Conservation (phyloP, 495 filamentous ascomycete genomes). For the Diplogelasinospora grovesii region DNA sequence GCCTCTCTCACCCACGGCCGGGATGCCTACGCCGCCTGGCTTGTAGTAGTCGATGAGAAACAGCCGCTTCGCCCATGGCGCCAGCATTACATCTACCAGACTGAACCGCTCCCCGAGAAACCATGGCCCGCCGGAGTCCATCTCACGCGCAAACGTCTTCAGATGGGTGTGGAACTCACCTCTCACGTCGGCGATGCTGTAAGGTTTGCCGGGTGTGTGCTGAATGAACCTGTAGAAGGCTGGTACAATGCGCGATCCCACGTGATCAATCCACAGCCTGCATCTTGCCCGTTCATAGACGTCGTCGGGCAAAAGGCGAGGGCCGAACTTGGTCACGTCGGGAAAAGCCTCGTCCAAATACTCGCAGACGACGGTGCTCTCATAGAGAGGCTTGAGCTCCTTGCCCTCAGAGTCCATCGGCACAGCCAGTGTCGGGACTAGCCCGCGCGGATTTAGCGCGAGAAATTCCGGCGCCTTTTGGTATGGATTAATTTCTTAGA, state of each 20-base stretch:
- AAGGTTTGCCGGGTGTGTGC: slow-evolving; percentile 47
- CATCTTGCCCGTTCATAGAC: slow-evolving; percentile 51
- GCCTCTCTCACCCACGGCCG: slow-evolving; percentile 21
- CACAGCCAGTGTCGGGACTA: slow-evolving; percentile 57
- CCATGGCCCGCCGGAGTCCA: slow-evolving; percentile 52
- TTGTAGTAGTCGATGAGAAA: slow-evolving; percentile 70
- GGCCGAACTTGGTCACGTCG: slow-evolving; percentile 19
- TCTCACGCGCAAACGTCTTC: slow-evolving; percentile 51
- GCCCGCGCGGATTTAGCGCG: slow-evolving; percentile 58
- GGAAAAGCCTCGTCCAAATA: slow-evolving; percentile 62
- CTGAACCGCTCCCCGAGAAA: slow-evolving; percentile 53
- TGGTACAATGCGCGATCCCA: slow-evolving; percentile 56
- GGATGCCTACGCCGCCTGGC: slow-evolving; percentile 51
- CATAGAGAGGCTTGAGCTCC: slow-evolving; percentile 53
- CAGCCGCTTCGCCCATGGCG: slow-evolving; percentile 60
- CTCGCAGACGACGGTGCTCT: slow-evolving; percentile 60
- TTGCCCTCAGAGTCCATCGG: slow-evolving; percentile 19
- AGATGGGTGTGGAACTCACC: slow-evolving; percentile 45
- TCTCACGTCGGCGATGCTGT: slow-evolving; percentile 35
- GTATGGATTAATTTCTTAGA: slow-evolving; percentile 71
- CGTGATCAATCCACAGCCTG: slow-evolving; percentile 64
- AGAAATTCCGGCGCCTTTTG: slow-evolving; percentile 57
- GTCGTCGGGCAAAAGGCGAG: slow-evolving; percentile 47
- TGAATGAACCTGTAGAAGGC: slow-evolving; percentile 60
- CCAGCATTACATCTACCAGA: slow-evolving; percentile 58